Base-by-base conservation (phyloP, 2,329 filamentous ascomycete genomes). In the Exophiala bonariae region DNA sequence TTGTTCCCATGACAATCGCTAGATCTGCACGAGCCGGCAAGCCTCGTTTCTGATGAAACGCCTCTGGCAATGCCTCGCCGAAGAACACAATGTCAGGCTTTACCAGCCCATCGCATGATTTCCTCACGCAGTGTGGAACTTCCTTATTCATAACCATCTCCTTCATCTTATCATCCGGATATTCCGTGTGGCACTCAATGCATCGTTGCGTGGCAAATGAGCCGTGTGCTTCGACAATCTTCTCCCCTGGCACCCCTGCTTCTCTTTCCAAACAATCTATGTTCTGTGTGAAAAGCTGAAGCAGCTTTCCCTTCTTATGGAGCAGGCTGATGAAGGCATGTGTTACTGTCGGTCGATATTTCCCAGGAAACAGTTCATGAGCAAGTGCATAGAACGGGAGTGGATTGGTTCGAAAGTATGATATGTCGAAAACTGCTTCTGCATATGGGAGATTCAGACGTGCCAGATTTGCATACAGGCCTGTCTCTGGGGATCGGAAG, bases 21-120 rank as follows among this genome's bases (percentile, higher is more conserved):
- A 96, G 70, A 63, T 96, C 89, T 0, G 89, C 87, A 59, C 78
- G 69, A 2, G 69, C 70, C 0, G 81, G 78, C 10, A 85, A 66
- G 32, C 71, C 63, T 20, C 74, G 70, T 49, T 80, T 82, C 5
- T 69, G 63, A 62, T 85, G 83, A 67, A 95, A 95, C 0, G 68
- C 69, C 5, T 70, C 65, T 0, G 87, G 87, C 2, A 91, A 69
- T 1, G 79, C 67, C 63, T 95, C 90, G 41, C 90, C 90, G 59
- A 96, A 96, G 70, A 96, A 96, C 26, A 95, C 89, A 63, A 96
- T 96, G 60, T 96, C 89, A 0, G 91, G 91, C 70, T 96, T 96
- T 30, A 96, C 89, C 2, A 93, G 72, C 0, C 91, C 91, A 28
- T 78, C 73, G 64, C 92, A 97, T 16, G 71, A 64, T 7, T 72